Percentiles rank a stretch among this genome's conserved stretches.
phyloP scores from a whole-genome alignment of 306 rosid genomes.

The Cucurbita maxima region DNA sequence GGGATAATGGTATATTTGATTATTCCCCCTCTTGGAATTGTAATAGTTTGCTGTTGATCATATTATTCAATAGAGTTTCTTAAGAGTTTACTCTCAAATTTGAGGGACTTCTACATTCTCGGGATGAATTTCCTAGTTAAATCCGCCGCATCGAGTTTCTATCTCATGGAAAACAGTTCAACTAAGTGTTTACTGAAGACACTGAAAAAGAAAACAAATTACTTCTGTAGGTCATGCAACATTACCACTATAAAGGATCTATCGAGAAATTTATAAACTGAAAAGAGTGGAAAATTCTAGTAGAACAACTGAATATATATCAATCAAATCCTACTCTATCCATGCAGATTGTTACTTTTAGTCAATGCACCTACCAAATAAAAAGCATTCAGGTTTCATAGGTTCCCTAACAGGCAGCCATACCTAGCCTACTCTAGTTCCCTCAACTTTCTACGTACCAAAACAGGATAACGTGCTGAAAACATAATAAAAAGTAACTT shows the following conservation, averaged over 20 bases:
- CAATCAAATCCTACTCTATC: background rate
- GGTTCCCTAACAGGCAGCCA: background rate
- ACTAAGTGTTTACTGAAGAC: background rate
- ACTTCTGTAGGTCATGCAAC: background rate
- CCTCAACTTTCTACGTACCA: background rate
- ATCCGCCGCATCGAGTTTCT: background rate
- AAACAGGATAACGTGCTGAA: background rate
- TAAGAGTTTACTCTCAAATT: background rate
- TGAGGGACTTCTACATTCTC: background rate
- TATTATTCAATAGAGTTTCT: background rate
- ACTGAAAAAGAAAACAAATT: background rate
- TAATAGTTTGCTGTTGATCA: background rate
- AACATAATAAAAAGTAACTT: background rate
- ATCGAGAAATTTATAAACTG: background rate
- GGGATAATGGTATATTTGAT: background rate
- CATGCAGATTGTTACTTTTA: background rate
- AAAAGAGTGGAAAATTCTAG: too few relatives aligned
- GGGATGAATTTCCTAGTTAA: background rate
- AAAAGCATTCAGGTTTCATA: background rate
- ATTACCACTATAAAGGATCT: background rate
- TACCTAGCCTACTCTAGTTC: background rate
- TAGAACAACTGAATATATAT: background rate
- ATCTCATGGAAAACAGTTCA: background rate
- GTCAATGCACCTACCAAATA: background rate
- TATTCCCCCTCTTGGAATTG: background rate